phyloP scores from a whole-genome alignment of 371 early-diverging fungal genomes.

The Syncephalastrum sp. region DNA sequence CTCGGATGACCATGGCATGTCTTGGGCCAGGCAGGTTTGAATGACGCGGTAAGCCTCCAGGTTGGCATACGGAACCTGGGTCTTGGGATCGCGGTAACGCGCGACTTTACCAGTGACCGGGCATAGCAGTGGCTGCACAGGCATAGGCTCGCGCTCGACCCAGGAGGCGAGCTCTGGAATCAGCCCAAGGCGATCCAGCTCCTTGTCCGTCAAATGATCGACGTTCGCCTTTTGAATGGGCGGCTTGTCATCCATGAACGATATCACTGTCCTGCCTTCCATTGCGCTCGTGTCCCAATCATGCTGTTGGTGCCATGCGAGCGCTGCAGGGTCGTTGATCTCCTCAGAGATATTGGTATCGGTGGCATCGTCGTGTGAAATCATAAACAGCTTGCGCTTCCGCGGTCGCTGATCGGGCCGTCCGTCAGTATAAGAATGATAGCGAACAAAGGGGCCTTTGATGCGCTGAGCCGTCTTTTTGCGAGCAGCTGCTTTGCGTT shows the following conservation, averaged over 20 bases:
- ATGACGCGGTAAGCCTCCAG: constrained; percentile 57
- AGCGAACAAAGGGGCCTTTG: constrained; percentile 48
- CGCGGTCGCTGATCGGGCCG: constrained; percentile 39
- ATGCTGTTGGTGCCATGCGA: constrained; percentile 29
- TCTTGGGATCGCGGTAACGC: constrained; percentile 62
- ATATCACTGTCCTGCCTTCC: constrained; percentile 39
- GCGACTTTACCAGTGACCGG: constrained; percentile 70
- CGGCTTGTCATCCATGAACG: constrained; percentile 25
- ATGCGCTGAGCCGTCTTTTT: constrained; percentile 42
- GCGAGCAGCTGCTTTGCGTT: constrained; percentile 51
- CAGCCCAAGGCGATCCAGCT: constrained; percentile 36
- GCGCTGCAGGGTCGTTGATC: constrained; percentile 17
- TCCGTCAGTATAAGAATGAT: constrained; percentile 54
- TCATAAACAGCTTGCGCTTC: constrained; percentile 20
- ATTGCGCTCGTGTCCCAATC: constrained; percentile 27
- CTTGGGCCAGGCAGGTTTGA: constrained; percentile 29
- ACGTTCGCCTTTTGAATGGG: constrained; percentile 4
- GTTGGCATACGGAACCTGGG: constrained; percentile 65
- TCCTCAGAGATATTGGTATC: constrained; percentile 19
- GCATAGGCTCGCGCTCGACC: constrained; percentile 32
- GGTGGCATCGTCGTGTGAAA: constrained; percentile 2
- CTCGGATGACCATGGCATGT: constrained; percentile 45
- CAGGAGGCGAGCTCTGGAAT: constrained; percentile 30
- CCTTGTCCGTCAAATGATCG: constrained; percentile 23
- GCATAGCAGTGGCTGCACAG: constrained; percentile 45